phyloP scores from a whole-genome alignment of 1,284 basidiomycete species.

The Amylostereum areolatum region DNA sequence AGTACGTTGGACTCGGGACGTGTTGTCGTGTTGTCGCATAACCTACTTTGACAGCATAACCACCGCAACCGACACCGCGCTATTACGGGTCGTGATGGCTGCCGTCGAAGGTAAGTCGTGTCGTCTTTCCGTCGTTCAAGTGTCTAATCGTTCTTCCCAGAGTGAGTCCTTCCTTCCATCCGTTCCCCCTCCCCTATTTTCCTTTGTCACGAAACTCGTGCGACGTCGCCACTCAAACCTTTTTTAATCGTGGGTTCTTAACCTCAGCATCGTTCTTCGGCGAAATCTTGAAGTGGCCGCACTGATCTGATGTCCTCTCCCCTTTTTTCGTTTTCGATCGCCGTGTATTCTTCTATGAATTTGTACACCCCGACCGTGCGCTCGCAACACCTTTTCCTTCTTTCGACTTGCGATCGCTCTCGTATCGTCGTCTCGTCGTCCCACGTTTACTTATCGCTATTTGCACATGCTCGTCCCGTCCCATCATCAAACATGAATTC shows the following conservation, averaged over 20 bases:
- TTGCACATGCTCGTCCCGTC: conserved; percentile 9
- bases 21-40: conserved; percentile 1
- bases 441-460: conserved; percentile 19
- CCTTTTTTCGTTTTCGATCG: neutral
- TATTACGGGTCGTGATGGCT: conserved; percentile 90
- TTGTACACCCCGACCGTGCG: conserved; percentile 5
- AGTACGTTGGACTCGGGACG: conserved; percentile 45
- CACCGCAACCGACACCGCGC: conserved; percentile 89
- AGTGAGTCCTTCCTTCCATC: conserved; percentile 54
- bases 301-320: conserved; percentile 27
- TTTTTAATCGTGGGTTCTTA: conserved; percentile 4
- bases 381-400: conserved; percentile 14
- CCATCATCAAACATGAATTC: neutral
- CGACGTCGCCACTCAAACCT: conserved; percentile 8
- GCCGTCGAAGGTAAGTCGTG: conserved; percentile 75
- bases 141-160: conserved; percentile 31
- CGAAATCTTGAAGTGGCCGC: conserved; percentile 38
- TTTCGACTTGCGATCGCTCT: conserved; percentile 8
- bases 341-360: neutral
- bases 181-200: conserved; percentile 13
- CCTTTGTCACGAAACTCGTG: conserved; percentile 3
- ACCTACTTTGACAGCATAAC: conserved; percentile 56
- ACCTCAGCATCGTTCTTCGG: conserved; percentile 38
- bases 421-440: conserved; percentile 5
- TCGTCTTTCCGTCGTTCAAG: conserved; percentile 4